Evolutionary conservation across 306 rosid genomes (phyloP).

Genomic region (Luffa aegyptiaca): DNA sequence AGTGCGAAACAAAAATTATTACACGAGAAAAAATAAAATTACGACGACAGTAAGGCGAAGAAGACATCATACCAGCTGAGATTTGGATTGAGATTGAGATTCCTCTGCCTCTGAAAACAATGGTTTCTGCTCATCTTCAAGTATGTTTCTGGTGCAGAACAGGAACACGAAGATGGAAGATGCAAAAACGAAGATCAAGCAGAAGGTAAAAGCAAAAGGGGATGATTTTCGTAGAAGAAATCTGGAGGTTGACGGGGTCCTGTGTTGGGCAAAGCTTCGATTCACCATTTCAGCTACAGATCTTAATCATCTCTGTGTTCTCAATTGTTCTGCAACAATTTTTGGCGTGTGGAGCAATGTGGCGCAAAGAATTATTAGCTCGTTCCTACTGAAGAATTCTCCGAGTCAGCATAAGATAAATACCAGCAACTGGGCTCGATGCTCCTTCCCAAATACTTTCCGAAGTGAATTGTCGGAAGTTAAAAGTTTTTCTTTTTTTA

Average conservation of each 20-base stretch:
- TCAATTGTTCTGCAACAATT: neutral
- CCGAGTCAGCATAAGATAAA: neutral
- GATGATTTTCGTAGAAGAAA: constrained; percentile 31
- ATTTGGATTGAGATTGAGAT: constrained; percentile 24
- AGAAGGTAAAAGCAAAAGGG: constrained; percentile 28
- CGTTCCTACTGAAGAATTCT: neutral
- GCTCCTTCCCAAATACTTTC: neutral
- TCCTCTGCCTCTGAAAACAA: constrained; percentile 15
- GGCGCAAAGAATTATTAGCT: neutral
- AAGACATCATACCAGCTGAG: constrained; percentile 27
- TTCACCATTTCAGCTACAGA: constrained; percentile 38
- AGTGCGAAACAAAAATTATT: neutral
- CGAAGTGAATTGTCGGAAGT: neutral
- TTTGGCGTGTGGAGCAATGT: neutral
- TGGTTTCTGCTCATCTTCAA: constrained; percentile 24
- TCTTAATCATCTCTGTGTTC: neutral
- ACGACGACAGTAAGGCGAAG: neutral
- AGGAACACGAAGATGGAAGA: constrained; percentile 48
- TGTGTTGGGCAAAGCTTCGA: constrained; percentile 24
- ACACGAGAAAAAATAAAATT: neutral
- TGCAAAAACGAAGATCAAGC: constrained; percentile 33
- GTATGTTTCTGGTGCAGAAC: constrained; percentile 31
- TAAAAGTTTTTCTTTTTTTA: neutral
- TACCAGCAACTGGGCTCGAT: neutral
- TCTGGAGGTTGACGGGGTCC: constrained; percentile 20